Base-by-base conservation (phyloP, 176 grass and related monocot genomes). In the Zizania latifolia region DNA sequence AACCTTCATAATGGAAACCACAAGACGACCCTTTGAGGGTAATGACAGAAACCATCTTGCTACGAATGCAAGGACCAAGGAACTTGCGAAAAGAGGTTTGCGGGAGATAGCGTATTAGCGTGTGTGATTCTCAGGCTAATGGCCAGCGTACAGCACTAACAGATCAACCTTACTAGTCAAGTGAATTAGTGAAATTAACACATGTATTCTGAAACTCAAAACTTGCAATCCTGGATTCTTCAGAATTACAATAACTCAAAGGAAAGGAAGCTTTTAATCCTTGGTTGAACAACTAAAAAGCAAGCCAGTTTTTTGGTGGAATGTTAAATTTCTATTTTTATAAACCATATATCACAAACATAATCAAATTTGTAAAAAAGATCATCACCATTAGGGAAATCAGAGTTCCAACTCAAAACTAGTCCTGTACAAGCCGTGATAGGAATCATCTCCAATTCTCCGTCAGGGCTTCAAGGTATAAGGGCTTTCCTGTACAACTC, bases 401-500 rank as follows among this genome's bases (percentile, higher is more conserved):
- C 48, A 76, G 14, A 57, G 8, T 46, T 46, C 57, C 12, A 48
- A 62, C 29, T 17, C 44, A 79, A 71, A 58, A 66, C 3, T 59
- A 85, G 4, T 19, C 50, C 10, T 71, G 46, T 85, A 84, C 77
- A 70, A 71, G 8, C 48, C 61, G 37, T 40, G 15, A 67, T 32
- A 77, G 36, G 46, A 72, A 61, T 28, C 39, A 21, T 40, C 66
- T 72, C 14, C 57, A 44, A 29, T 38, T 34, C 60, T 72, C 10
- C 57, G 31, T 34, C 37, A 44, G 59, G 53, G 41, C 10, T 56
- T 70, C 38, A 75, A 45, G 71, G 77, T 16, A 92, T 68, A 71
- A 98, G 86, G 79, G 91, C 91, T 89, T 93, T 86, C 74, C 86
- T 93, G 62, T 97, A 97, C 58, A 97, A 44, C 41, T 58, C 39